A percentile compares a stretch with the other conserved stretches of the same genome.
Conservation (phyloP, 768 basidiomycete species). For the Kockovaella imperatae region DNA sequence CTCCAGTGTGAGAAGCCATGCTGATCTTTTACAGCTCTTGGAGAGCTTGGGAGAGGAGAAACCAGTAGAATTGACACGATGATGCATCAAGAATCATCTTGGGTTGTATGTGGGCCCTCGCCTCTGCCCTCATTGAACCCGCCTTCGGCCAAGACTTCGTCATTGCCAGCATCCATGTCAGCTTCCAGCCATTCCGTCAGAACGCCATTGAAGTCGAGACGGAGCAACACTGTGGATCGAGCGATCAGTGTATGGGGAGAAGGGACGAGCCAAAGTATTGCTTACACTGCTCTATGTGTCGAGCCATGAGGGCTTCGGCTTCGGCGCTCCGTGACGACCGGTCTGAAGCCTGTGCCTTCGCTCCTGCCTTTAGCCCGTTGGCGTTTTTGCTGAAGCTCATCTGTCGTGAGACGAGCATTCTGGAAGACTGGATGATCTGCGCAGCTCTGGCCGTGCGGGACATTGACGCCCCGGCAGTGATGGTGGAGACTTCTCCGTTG, state of each 20-base stretch:
- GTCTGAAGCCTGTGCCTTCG: conserved; percentile 49
- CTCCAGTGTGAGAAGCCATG: background rate
- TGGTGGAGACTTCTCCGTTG: conserved; percentile 50
- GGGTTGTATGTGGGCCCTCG: no score
- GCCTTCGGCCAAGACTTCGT: conserved; percentile 12
- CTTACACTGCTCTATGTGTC: conserved; percentile 65
- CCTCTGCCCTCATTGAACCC: background rate
- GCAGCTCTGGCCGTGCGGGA: conserved; percentile 13
- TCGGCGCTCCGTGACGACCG: conserved; percentile 45
- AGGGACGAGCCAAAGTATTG: background rate
- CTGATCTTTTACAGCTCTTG: conserved; percentile 10
- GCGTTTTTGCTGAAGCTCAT: conserved; percentile 42
- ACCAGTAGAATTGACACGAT: conserved; percentile 17
- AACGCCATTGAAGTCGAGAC: conserved; percentile 66
- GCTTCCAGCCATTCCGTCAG: conserved; percentile 22
- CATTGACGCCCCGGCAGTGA: conserved; percentile 12
- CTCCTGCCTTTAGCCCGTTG: conserved; percentile 53
- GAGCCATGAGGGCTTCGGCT: conserved; percentile 60
- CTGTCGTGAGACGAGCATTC: conserved; percentile 23
- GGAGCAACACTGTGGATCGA: conserved; percentile 56
- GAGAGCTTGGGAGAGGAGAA: conserved; percentile 26
- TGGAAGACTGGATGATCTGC: conserved; percentile 12
- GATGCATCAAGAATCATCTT: no score
- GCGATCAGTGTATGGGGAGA: no score
- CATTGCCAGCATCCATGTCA: conserved; percentile 8